Conservation (phyloP, 768 basidiomycete genomes). For the Chalciporus chontae region DNA sequence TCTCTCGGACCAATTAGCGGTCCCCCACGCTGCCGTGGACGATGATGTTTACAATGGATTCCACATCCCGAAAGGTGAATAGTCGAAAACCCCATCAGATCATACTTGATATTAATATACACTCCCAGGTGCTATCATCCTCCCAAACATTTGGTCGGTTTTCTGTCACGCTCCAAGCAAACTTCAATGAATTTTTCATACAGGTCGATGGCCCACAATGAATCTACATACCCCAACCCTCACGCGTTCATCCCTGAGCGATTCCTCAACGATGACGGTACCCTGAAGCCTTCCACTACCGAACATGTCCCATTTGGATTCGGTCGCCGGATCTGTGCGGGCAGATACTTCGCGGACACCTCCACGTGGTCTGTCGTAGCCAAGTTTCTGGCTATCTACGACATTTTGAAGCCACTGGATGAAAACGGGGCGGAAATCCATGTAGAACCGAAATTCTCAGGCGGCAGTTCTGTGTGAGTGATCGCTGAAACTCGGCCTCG, state of each 20-base stretch:
- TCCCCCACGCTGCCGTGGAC: neutral
- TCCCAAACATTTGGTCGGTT: too few relatives aligned
- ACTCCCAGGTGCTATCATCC: too few relatives aligned
- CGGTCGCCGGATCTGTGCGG: conserved; percentile 24
- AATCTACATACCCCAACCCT: too few relatives aligned
- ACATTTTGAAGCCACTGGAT: conserved; percentile 3
- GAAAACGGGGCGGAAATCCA: conserved; percentile 9
- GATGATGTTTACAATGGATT: conserved; percentile 23
- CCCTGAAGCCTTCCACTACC: neutral
- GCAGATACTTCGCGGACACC: conserved; percentile 20
- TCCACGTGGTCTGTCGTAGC: conserved; percentile 15
- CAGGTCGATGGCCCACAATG: conserved; percentile 8
- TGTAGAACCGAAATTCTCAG: conserved; percentile 10
- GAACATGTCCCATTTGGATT: conserved; percentile 18
- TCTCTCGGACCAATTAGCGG: too few relatives aligned
- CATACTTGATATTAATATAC: too few relatives aligned
- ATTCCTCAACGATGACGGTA: conserved; percentile 15
- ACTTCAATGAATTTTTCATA: conserved; percentile 15
- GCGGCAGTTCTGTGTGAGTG: conserved; percentile 11
- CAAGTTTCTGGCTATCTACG: conserved; percentile 10
- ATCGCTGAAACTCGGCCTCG: too few relatives aligned
- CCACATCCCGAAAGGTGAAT: conserved; percentile 17
- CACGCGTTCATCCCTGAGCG: neutral
- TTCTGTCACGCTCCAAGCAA: neutral
- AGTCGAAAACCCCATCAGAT: conserved; percentile 3